Conservation (phyloP, 495 filamentous ascomycete genomes). For the Aspergillus haitiensis region DNA sequence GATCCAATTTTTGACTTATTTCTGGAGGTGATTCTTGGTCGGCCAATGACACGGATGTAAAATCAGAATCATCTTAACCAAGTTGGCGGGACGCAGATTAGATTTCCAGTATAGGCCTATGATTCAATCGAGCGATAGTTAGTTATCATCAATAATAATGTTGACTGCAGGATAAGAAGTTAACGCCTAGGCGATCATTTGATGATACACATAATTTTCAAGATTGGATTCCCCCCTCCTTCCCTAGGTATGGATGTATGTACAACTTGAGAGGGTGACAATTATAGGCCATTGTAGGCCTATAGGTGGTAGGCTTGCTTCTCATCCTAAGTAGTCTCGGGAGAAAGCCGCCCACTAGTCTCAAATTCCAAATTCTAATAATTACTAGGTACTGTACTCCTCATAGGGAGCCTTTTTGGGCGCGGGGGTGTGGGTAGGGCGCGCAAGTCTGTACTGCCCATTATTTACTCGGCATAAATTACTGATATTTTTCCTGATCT, state of each 20-base stretch:
- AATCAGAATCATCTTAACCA: slow-evolving; percentile 25
- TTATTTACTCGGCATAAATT: slow-evolving; percentile 1
- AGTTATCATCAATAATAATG: not conserved
- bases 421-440: no score
- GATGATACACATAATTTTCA: not conserved
- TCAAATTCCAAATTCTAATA: not conserved
- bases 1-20: slow-evolving; percentile 15
- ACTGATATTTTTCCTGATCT: not conserved
- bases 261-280: no score
- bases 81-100: slow-evolving; percentile 24
- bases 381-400: not conserved
- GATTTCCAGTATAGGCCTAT: slow-evolving; percentile 3
- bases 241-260: no score
- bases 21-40: not conserved
- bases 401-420: not conserved
- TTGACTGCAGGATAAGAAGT: not conserved
- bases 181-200: slow-evolving; percentile 12
- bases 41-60: slow-evolving; percentile 8
- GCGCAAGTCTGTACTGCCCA: no score
- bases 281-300: no score
- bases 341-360: not conserved
- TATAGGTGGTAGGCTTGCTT: no score
- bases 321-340: no score
- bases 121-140: not conserved
- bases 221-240: no score